Evolutionary conservation across 1,284 basidiomycete species (phyloP).

Genomic region (Cryptococcus sp.): DNA sequence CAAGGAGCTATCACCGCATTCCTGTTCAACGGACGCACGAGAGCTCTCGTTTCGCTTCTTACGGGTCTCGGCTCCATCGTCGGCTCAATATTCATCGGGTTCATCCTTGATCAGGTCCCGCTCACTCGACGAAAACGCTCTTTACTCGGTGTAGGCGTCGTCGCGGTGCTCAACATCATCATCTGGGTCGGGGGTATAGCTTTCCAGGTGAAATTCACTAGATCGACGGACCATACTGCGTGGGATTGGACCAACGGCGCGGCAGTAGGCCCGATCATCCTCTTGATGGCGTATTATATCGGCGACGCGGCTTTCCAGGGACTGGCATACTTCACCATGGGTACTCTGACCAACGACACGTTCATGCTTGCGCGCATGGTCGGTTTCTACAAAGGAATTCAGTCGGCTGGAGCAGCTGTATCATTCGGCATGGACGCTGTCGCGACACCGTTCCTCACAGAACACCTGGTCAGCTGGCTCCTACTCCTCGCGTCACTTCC

Average conservation of each 20-base stretch:
- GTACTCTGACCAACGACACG: conserved; percentile 28
- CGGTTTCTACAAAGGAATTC: conserved; percentile 52
- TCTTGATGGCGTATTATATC: conserved; percentile 44
- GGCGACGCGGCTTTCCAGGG: conserved; percentile 52
- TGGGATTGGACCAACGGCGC: conserved; percentile 29
- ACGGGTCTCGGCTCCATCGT: conserved; percentile 40
- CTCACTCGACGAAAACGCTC: conserved; percentile 38
- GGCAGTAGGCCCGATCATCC: conserved; percentile 34
- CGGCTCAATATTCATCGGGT: conserved; percentile 46
- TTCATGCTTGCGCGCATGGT: conserved; percentile 49
- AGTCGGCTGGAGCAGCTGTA: conserved; percentile 52
- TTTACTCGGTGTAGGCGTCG: conserved; percentile 31
- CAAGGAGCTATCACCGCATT: conserved; percentile 41
- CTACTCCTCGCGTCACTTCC: conserved; percentile 42
- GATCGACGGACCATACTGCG: conserved; percentile 15
- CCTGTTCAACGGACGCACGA: conserved; percentile 43
- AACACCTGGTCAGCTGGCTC: conserved; percentile 41
- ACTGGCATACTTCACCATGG: conserved; percentile 46
- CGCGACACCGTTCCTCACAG: conserved; percentile 40
- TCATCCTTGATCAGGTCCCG: conserved; percentile 40
- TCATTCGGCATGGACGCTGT: conserved; percentile 60
- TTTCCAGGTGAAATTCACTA: conserved; percentile 39
- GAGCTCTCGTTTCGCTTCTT: conserved; percentile 40
- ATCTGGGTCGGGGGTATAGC: conserved; percentile 44
- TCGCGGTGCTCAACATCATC: conserved; percentile 30